Percentiles rank a stretch among this genome's conserved stretches.
phyloP scores from a whole-genome alignment of 495 filamentous ascomycete species.

The Lineolata rhizophorae region DNA sequence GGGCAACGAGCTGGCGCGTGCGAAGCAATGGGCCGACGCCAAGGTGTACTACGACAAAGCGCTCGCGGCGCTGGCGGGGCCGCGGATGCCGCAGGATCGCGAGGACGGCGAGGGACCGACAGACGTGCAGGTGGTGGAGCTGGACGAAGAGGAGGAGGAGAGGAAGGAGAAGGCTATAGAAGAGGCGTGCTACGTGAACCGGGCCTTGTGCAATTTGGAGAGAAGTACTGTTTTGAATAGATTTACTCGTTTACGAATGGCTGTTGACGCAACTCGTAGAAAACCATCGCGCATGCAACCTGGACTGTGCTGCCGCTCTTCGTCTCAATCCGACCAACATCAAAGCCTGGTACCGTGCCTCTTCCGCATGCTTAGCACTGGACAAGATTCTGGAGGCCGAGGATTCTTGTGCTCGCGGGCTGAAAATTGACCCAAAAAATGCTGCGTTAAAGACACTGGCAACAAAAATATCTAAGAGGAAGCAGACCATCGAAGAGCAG shows the following conservation, averaged over 20 bases:
- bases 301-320: conserved; percentile 63
- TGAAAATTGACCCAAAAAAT: conserved; percentile 42
- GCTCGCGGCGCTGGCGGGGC: conserved; percentile 38
- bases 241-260: conserved; percentile 1
- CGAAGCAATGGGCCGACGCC: conserved; percentile 57
- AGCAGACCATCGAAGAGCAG: conserved; percentile 10
- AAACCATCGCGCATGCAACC: conserved; percentile 67
- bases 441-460: conserved; percentile 25
- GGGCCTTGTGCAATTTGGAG: conserved; percentile 68
- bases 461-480: conserved; percentile 10
- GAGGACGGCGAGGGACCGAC: conserved; percentile 16
- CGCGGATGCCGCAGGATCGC: conserved; percentile 22
- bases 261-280: conserved; percentile 16
- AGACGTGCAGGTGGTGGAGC: conserved; percentile 20
- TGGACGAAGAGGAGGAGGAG: conserved; percentile 25
- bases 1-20: conserved; percentile 68
- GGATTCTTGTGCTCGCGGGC: conserved; percentile 48
- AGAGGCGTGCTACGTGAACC: conserved; percentile 63
- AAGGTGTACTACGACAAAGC: conserved; percentile 82
- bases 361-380: conserved; percentile 50
- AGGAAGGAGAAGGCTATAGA: conserved; percentile 35
- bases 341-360: conserved; percentile 77
- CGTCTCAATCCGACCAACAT: conserved; percentile 54
- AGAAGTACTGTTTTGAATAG: conserved; percentile 25
- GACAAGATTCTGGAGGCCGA: conserved; percentile 51